phyloP scores from a whole-genome alignment of 441 rosid genomes.

The Theobroma grandiflorum region DNA sequence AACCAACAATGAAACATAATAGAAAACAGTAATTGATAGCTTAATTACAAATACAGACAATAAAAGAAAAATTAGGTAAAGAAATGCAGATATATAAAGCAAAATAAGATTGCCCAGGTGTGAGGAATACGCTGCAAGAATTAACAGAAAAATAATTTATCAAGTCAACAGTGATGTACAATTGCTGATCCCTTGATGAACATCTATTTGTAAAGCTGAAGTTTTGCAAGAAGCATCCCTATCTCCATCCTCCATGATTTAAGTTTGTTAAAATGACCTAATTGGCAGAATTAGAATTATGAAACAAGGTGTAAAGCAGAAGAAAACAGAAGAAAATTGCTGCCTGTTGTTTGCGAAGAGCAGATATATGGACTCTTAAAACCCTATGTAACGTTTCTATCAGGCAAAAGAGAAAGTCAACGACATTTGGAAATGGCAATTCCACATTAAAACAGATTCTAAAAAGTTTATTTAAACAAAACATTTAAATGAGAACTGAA shows the following conservation, averaged over 20 bases:
- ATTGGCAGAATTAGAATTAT: not conserved
- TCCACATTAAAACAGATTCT: not conserved
- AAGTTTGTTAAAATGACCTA: not conserved
- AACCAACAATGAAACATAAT: not conserved
- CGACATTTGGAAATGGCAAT: not conserved
- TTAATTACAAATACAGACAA: not conserved
- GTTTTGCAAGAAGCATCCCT: constrained; percentile 17
- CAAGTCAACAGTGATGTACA: constrained; percentile 12
- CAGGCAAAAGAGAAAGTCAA: not conserved
- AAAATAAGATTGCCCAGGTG: not conserved
- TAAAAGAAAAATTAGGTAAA: not conserved
- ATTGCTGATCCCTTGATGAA: constrained; percentile 32
- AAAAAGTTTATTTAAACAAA: not conserved
- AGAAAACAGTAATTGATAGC: not conserved
- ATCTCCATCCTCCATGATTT: constrained; percentile 22
- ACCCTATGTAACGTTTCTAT: not conserved
- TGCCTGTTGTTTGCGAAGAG: not conserved
- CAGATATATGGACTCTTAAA: constrained; percentile 9
- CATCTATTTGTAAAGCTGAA: constrained; percentile 27
- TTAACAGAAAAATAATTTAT: constrained; percentile 1
- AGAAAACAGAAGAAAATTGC: not conserved
- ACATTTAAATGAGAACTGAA: not conserved
- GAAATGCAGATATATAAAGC: not conserved
- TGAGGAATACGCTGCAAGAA: not conserved
- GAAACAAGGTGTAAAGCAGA: constrained; percentile 13